Percentiles rank a stretch among this genome's conserved stretches.
Conservation (phyloP, 495 filamentous ascomycete species). For the Hyaloscypha variabilis region DNA sequence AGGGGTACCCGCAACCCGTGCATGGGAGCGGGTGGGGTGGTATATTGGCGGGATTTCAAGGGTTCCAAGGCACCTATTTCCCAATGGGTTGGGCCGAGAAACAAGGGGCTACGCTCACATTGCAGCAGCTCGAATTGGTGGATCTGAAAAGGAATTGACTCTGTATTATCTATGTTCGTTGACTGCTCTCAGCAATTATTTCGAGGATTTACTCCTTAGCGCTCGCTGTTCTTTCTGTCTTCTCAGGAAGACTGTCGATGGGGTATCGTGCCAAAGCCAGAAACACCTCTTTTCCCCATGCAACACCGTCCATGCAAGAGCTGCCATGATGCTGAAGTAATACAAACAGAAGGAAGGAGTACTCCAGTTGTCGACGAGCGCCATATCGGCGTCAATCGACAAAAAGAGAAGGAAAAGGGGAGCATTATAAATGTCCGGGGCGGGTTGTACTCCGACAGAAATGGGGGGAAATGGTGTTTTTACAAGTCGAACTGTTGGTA, state of each 20-base stretch:
- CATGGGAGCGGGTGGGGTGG: too few species aligned
- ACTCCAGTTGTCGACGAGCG: slow-evolving; percentile 13
- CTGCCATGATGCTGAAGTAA: slow-evolving; percentile 13
- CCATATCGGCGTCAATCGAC: not conserved
- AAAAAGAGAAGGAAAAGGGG: slow-evolving; percentile 7
- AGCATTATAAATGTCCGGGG: not conserved
- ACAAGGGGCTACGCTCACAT: not conserved
- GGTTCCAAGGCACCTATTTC: too few species aligned
- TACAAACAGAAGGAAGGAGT: slow-evolving; percentile 19
- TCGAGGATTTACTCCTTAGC: not conserved
- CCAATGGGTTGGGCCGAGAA: too few species aligned
- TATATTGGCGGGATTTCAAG: too few species aligned
- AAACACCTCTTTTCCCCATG: slow-evolving; percentile 28
- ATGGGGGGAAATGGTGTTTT: slow-evolving; percentile 16
- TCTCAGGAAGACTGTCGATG: slow-evolving; percentile 16
- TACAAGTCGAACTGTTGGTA: slow-evolving; percentile 22
- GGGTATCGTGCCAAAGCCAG: slow-evolving; percentile 31
- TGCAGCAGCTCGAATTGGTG: not conserved
- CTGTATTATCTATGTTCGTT: not conserved
- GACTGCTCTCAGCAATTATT: not conserved
- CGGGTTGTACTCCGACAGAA: slow-evolving; percentile 8
- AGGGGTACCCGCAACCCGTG: too few species aligned
- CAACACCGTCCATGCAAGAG: slow-evolving; percentile 29
- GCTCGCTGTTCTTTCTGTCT: slow-evolving; percentile 14
- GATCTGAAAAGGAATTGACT: not conserved